Conservation (phyloP, 2,329 filamentous ascomycete genomes). For the Hypoxylon sp. region DNA sequence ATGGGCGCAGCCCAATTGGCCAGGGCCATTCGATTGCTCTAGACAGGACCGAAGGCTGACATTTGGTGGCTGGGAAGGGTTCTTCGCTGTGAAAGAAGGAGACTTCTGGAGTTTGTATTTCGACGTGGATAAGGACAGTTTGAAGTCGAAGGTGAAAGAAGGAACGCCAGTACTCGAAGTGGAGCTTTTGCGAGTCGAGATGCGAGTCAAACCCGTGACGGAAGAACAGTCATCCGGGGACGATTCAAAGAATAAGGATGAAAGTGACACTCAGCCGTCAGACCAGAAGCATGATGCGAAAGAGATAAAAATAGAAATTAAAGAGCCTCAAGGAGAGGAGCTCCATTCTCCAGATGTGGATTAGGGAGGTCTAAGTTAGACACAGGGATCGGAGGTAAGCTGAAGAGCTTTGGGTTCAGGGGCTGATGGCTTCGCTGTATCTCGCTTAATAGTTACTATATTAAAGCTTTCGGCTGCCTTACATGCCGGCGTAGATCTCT, state of each 20-base stretch:
- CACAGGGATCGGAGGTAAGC: background rate
- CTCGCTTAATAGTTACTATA: background rate
- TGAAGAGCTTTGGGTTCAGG: background rate
- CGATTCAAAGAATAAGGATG: conserved; percentile 19
- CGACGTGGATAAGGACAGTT: conserved; percentile 60
- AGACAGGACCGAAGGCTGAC: conserved; percentile 64
- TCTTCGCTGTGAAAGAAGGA: conserved; percentile 61
- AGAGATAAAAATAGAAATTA: conserved; percentile 19
- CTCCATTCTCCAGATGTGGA: conserved; percentile 48
- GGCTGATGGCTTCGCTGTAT: background rate
- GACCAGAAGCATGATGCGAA: conserved; percentile 21
- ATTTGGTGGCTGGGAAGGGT: conserved; percentile 64
- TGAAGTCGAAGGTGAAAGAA: conserved; percentile 59
- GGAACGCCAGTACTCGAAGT: conserved; percentile 66
- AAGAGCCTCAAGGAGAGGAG: conserved; percentile 20
- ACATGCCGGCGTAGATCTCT: background rate
- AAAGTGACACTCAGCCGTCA: conserved; percentile 10
- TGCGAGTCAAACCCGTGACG: conserved; percentile 47
- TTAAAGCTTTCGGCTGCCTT: background rate
- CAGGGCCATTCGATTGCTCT: conserved; percentile 64
- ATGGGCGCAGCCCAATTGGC: conserved; percentile 58
- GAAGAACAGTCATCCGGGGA: conserved; percentile 18
- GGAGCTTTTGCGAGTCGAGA: conserved; percentile 65
- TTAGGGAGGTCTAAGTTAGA: conserved; percentile 15
- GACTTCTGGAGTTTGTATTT: conserved; percentile 63